Evolutionary conservation across 2,329 filamentous ascomycete genomes (phyloP), one percentile per base, ranked within the genome.

Genomic region (Fusarium palustre): DNA sequence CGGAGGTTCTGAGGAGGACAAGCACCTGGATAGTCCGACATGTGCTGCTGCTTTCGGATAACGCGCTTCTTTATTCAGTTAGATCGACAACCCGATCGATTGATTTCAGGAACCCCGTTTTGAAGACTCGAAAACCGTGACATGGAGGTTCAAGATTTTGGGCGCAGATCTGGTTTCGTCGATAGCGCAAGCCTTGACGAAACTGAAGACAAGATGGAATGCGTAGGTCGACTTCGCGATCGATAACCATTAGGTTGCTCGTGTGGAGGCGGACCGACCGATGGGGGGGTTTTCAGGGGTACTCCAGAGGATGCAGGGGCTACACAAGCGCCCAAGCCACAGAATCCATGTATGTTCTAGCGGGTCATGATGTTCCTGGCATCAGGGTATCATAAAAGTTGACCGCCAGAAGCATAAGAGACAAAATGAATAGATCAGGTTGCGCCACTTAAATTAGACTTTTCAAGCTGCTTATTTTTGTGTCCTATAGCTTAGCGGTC

Each of bases 231-330:
- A 70, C 63, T 58, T 69, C 67, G 67, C 54, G 63, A 52, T 52
- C n/a, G 48, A 64, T 64, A 59, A 34, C 57, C 43, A 58, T 67
- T 63, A 59, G 43, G 45, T 63, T 64, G 36, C 7, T 7, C 36
- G n/a, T 39, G 50, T 68, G 63, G 59, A 68, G 49, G 45, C 45
- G 54, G 63, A 62, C 42, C 49, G 63, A 66, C 50, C 36, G 45
- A 54, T 66, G 66, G 39, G 45, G 61, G 62, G 49, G 52, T 70
- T 70, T 70, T 70, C 67, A 69, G 67, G 67, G 67, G 67, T 70
- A 60, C 63, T 59, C 50, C 50, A 30, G 39, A 48, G 38, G 67
- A 68, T 68, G 67, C 67, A 69, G 67, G 67, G 67, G 67, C 36
- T 55, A 30, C 28, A 52, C 34, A 55, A 22, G 45, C 41, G 61